Conservation (phyloP, 106 monocot genomes). For the Dendrobium chrysotoxum region DNA sequence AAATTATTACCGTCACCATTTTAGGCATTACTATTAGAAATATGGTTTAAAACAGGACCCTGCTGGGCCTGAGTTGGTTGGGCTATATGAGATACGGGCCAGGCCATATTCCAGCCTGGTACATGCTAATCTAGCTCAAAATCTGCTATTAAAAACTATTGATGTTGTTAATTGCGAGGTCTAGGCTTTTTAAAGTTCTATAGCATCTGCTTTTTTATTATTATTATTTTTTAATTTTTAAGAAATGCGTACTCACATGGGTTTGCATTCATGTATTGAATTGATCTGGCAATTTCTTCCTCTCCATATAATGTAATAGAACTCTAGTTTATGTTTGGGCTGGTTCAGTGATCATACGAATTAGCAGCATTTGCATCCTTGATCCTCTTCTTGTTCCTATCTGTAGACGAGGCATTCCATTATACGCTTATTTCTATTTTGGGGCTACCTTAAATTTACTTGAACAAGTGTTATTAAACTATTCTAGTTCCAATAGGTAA, state of each 20-base stretch:
- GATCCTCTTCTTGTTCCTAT: background rate
- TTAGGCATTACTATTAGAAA: no score
- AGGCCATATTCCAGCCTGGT: no score
- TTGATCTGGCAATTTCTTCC: background rate
- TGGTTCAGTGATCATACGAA: background rate
- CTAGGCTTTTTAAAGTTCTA: no score
- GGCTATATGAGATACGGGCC: no score
- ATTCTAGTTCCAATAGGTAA: background rate
- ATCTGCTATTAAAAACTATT: no score
- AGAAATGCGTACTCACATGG: background rate
- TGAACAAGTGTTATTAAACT: background rate
- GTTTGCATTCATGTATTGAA: background rate
- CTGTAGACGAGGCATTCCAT: background rate
- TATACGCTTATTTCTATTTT: background rate
- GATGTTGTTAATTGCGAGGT: no score
- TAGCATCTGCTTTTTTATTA: no score
- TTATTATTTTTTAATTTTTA: background rate
- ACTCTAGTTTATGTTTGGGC: background rate
- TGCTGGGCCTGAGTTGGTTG: no score
- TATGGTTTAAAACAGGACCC: no score
- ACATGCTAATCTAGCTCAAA: no score
- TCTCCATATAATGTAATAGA: background rate
- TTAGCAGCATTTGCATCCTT: background rate
- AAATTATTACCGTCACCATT: no score
- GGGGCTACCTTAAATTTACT: background rate